Percentiles rank a stretch among this genome's conserved stretches.
Evolutionary conservation across 164 flowering plant genomes (phyloP).

Genomic region (Annona cherimola): DNA sequence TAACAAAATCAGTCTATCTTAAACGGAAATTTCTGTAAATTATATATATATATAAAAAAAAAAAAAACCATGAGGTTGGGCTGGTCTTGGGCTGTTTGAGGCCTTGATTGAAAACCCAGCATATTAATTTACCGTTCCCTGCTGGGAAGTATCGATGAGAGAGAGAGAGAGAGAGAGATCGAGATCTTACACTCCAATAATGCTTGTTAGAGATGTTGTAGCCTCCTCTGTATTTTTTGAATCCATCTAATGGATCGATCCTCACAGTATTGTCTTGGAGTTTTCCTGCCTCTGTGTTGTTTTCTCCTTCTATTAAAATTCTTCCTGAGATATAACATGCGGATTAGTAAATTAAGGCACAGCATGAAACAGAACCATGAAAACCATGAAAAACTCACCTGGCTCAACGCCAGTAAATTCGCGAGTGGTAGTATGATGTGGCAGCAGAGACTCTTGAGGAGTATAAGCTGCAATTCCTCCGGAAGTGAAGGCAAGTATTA

Average conservation of each 20-base stretch:
- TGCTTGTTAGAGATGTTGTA: constrained; percentile 72
- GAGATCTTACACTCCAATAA: constrained; percentile 78
- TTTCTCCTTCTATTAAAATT: constrained; percentile 22
- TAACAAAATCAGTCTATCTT: background rate
- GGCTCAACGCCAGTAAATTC: background rate
- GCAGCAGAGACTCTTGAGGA: background rate
- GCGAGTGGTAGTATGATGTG: background rate
- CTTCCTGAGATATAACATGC: constrained; percentile 22
- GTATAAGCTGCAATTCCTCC: constrained; percentile 14
- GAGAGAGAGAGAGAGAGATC: constrained; percentile 8
- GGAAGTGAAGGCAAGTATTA: constrained; percentile 7
- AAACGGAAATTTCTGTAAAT: background rate
- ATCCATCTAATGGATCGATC: constrained; percentile 61
- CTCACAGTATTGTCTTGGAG: constrained; percentile 48
- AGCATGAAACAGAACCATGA: background rate
- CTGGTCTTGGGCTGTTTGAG: no score
- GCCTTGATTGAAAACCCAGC: no score
- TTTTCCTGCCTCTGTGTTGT: constrained; percentile 16
- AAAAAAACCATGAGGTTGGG: background rate
- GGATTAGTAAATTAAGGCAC: background rate
- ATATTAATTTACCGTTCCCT: background rate
- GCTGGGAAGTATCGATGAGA: background rate
- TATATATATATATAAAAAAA: no score
- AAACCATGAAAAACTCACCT: constrained; percentile 6
- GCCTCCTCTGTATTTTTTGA: constrained; percentile 80